Evolutionary conservation across 148 eudicot genomes (phyloP), one percentile per base, ranked within the genome.

Genomic region (Camellia granthamiana): DNA sequence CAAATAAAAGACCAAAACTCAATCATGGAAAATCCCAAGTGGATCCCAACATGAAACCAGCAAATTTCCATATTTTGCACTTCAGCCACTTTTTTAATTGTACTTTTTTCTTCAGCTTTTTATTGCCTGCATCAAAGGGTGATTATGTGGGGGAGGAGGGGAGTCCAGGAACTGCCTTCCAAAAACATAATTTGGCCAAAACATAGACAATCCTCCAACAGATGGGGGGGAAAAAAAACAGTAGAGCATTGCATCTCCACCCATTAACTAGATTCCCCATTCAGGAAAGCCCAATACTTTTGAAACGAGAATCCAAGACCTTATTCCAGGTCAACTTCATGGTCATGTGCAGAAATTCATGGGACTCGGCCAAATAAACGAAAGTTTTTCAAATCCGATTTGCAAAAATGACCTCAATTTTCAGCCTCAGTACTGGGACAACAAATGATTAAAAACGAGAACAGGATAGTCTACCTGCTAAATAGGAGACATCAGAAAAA

Each of bases 381-480:
- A n/a, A 58, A 38, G 13, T 18, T 15, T 55, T 38, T 56, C 63
- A 75, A 59, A 59, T 18, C 41, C 66, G 43, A 75, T 75, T 14
- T 47, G 21, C 11, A 14, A 49, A 30, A 62, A 3, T 15, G 1
- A 19, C 16, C 64, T 46, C 41, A 43, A 51, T 62, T 19, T 51
- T 47, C 5, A 76, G 61, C 76, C 10, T 49, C 61, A 51, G 7
- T 76, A 38, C 3, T 77, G 49, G 18, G 13, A 74, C 2, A 9
- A 70, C 15, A 42, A 55, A 76, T 14, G 58, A 55, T 18, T 21
- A 43, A 41, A 63, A 9, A 21, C 19, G 14, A 18, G 72, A 13
- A 67, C 0, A 4, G 63, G 23, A 75, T 51, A 72, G 42, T 43
- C 55, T 23, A 94, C 98, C 97, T 86, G 84, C 76, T 58, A 82